These are phyloP conservation scores for Coemansia sp. DNA, from an alignment of 192 early-diverging fungal genomes.

Conservation along the genomic window DNA sequence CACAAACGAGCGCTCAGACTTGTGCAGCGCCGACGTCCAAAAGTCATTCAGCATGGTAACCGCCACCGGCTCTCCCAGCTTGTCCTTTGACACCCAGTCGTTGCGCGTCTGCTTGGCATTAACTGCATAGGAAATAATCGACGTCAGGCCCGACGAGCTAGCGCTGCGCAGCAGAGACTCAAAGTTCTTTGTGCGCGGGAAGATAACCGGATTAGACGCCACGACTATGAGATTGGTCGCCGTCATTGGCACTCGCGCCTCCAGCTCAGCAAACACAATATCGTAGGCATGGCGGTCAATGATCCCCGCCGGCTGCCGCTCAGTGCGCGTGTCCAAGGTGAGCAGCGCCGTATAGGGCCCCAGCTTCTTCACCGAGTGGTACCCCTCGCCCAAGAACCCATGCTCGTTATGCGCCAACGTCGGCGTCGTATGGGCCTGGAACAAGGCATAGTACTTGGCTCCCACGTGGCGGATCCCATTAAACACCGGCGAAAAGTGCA, in stretches of 20 bases:
- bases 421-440: slow-evolving; percentile 78
- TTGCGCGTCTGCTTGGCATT: slow-evolving; percentile 37
- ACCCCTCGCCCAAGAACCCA: slow-evolving; percentile 54
- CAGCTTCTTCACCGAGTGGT: slow-evolving; percentile 63
- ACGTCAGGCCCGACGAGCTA: slow-evolving; percentile 47
- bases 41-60: slow-evolving; percentile 77
- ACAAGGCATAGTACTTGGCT: slow-evolving; percentile 72
- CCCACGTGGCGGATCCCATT: slow-evolving; percentile 67
- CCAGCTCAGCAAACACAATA: slow-evolving; percentile 56
- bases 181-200: slow-evolving; percentile 67
- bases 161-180: slow-evolving; percentile 64
- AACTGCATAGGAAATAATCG: slow-evolving; percentile 46
- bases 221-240: slow-evolving; percentile 70
- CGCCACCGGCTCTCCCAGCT: slow-evolving; percentile 74
- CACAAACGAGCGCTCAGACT: slow-evolving; percentile 63
- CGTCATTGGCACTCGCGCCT: slow-evolving; percentile 53
- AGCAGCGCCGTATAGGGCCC: slow-evolving; percentile 69
- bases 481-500: slow-evolving; percentile 67
- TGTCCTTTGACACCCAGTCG: slow-evolving; percentile 52
- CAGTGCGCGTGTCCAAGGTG: slow-evolving; percentile 69
- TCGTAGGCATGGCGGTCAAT: slow-evolving; percentile 64
- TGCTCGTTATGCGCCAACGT: slow-evolving; percentile 59
- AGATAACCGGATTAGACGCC: slow-evolving; percentile 68
- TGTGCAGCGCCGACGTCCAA: slow-evolving; percentile 63
- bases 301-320: slow-evolving; percentile 65